These are phyloP conservation scores for Yarrowia osloensis DNA, from an alignment of 805 yeast species.

Conservation along the genomic window DNA sequence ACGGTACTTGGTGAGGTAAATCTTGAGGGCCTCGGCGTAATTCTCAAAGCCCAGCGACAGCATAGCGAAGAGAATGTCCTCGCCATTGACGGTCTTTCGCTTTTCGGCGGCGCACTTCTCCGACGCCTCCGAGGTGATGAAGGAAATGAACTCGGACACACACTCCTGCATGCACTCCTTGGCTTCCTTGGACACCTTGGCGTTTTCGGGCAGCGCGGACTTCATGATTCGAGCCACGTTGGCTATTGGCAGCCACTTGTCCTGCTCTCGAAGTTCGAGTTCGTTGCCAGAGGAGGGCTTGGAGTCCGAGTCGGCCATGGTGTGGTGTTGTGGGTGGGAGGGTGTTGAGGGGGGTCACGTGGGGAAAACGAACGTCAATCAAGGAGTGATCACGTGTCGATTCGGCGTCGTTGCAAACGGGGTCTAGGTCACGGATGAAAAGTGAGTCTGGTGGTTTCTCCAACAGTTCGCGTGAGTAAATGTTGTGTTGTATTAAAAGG, in stretches of 20 bases:
- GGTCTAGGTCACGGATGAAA: conserved; percentile 5
- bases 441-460: conserved; percentile 23
- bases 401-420: background rate
- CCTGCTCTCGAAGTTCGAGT: conserved; percentile 60
- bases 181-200: conserved; percentile 77
- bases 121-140: conserved; percentile 65
- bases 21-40: conserved; percentile 67
- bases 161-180: conserved; percentile 77
- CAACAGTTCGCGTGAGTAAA: conserved; percentile 26
- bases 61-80: conserved; percentile 66
- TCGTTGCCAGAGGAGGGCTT: conserved; percentile 38
- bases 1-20: conserved; percentile 66
- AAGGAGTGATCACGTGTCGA: conserved; percentile 13
- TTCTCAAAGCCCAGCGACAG: conserved; percentile 67
- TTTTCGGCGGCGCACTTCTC: conserved; percentile 66
- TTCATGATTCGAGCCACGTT: conserved; percentile 76
- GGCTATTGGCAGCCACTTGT: conserved; percentile 63
- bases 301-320: conserved; percentile 31
- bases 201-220: conserved; percentile 66
- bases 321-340: background rate
- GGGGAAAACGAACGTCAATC: background rate
- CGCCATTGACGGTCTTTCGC: conserved; percentile 70
- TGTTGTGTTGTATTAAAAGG: conserved; percentile 25
- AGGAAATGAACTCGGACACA: conserved; percentile 66
- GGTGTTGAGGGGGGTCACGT: background rate